Percentiles rank a stretch among this genome's conserved stretches.
These are phyloP conservation scores for Physocladia obscura DNA, from an alignment of 192 early-diverging fungal genomes.

Conservation along the genomic window DNA sequence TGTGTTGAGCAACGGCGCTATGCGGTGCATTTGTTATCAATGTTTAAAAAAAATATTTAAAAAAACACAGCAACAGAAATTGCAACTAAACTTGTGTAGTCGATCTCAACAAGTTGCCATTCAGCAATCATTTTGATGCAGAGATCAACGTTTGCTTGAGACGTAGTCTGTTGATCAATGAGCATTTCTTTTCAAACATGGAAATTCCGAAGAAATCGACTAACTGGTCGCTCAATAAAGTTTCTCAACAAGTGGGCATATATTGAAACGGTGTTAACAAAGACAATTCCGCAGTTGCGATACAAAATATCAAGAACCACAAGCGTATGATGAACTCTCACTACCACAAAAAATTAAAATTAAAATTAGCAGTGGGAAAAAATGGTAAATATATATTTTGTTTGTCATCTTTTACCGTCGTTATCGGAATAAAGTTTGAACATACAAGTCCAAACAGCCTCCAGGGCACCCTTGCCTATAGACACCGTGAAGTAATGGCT, in stretches of 20 bases:
- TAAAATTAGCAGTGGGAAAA: too few species aligned
- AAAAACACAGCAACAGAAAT: background rate
- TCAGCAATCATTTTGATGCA: background rate
- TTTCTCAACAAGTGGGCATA: background rate
- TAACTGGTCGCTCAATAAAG: background rate
- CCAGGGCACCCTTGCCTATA: background rate
- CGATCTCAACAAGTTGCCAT: slow-evolving; percentile 2
- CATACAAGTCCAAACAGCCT: background rate
- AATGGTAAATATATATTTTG: too few species aligned
- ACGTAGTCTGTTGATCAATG: background rate
- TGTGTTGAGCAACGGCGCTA: background rate
- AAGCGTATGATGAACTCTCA: background rate
- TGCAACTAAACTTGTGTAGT: background rate
- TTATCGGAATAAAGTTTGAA: background rate
- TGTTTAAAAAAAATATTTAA: background rate
- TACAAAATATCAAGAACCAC: background rate
- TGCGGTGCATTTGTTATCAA: background rate
- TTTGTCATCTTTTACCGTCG: too few species aligned
- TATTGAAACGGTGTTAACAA: background rate
- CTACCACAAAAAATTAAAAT: too few species aligned
- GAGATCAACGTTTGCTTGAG: background rate
- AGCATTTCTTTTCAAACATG: too few species aligned
- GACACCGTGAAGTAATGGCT: background rate
- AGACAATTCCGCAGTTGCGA: background rate
- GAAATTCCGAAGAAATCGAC: background rate